Percentiles rank a stretch among this genome's conserved stretches.
phyloP scores from a whole-genome alignment of 1,284 basidiomycete genomes.

The Leccinum griseonigrum region DNA sequence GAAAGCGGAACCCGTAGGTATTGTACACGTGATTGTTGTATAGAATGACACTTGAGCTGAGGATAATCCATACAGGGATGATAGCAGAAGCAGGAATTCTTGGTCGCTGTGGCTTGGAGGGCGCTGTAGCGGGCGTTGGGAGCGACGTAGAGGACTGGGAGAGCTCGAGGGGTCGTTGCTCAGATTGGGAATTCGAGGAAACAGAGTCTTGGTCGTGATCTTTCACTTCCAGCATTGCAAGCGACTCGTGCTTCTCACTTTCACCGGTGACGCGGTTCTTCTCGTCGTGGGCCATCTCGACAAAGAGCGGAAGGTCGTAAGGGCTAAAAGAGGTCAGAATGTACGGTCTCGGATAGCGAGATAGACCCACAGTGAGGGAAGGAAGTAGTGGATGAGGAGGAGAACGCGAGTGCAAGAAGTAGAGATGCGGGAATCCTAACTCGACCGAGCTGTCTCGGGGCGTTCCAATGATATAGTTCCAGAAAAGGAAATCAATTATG shows the following conservation, averaged over 20 bases:
- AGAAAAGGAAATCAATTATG: background rate
- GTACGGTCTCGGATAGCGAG: background rate
- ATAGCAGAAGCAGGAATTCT: conserved; percentile 61
- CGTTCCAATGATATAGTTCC: background rate
- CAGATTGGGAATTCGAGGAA: conserved; percentile 2
- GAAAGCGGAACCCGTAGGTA: conserved; percentile 78
- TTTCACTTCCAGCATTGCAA: conserved; percentile 18
- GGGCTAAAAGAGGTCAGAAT: background rate
- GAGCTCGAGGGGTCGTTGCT: conserved; percentile 2
- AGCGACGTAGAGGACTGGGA: conserved; percentile 14
- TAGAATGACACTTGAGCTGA: conserved; percentile 90
- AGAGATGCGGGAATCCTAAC: background rate
- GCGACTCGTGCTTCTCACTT: conserved; percentile 18
- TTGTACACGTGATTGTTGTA: conserved; percentile 97
- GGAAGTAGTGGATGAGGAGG: background rate
- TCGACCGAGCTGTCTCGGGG: background rate
- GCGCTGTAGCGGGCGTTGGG: conserved; percentile 25
- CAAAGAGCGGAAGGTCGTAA: conserved; percentile 1
- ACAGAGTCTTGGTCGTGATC: conserved; percentile 15
- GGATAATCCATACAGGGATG: conserved; percentile 87
- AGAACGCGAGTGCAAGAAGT: background rate
- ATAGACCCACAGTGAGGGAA: conserved; percentile 13
- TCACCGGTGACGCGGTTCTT: conserved; percentile 14
- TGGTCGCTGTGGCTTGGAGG: conserved; percentile 20
- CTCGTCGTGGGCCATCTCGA: conserved; percentile 23